These are phyloP conservation scores for Linnemannia exigua DNA, from an alignment of 192 early-diverging fungal genomes.

Conservation along the genomic window DNA sequence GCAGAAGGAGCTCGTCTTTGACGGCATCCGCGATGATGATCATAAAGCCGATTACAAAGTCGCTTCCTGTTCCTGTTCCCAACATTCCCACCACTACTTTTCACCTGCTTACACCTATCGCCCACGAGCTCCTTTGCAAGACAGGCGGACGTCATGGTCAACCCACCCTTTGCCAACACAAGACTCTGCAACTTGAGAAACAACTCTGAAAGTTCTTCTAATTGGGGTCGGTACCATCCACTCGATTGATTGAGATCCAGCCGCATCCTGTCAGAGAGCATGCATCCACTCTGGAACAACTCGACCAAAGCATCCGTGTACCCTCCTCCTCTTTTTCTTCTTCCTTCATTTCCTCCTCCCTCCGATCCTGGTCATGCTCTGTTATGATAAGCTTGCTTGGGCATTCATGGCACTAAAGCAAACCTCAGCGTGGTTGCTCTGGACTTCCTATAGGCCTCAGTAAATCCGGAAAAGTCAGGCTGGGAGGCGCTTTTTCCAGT, in stretches of 20 bases:
- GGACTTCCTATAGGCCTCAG: not conserved
- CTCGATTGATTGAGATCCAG: not conserved
- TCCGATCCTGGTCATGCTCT: no score
- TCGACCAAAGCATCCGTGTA: not conserved
- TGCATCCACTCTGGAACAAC: not conserved
- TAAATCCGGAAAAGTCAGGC: not conserved
- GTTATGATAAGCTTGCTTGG: no score
- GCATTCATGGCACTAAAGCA: not conserved
- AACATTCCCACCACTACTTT: not conserved
- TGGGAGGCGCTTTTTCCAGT: not conserved
- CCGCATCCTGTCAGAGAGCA: not conserved
- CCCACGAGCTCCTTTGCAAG: not conserved
- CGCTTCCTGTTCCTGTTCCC: not conserved
- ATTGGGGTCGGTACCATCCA: not conserved
- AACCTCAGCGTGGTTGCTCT: not conserved
- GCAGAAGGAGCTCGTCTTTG: no score
- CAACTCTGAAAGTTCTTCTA: not conserved
- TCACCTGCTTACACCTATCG: not conserved
- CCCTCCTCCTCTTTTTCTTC: no score
- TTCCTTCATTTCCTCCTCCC: no score
- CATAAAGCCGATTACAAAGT: not conserved
- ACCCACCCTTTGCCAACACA: not conserved
- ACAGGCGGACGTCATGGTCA: not conserved
- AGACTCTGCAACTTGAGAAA: not conserved
- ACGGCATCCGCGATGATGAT: not conserved